A percentile compares a stretch with the other conserved stretches of the same genome.
Evolutionary conservation across 2,329 filamentous ascomycete species (phyloP).

Genomic region (Aspergillus oerlinghausenensis): DNA sequence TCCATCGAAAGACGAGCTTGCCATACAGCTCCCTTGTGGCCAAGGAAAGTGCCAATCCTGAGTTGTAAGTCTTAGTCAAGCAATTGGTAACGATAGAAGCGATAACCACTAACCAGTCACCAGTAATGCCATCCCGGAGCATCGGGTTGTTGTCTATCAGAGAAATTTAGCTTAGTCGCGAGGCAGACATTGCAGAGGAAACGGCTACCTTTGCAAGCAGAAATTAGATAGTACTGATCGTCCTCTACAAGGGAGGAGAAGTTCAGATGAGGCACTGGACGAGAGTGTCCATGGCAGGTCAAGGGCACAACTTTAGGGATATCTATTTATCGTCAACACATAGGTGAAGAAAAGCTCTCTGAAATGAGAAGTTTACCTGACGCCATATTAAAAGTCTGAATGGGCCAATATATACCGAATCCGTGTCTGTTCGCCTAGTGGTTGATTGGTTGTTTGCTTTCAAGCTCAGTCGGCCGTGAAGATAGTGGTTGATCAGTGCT

Average conservation of each 20-base stretch:
- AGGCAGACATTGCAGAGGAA: not conserved
- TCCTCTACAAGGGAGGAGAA: conserved; percentile 82
- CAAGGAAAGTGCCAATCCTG: conserved; percentile 93
- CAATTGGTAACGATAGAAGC: not conserved
- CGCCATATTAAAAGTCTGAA: conserved; percentile 14
- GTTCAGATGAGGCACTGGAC: conserved; percentile 83
- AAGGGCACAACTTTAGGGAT: conserved; percentile 69
- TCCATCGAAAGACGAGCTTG: conserved; percentile 87
- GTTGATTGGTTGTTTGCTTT: not conserved
- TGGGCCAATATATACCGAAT: not conserved
- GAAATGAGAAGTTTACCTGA: conserved; percentile 15
- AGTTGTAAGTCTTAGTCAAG: conserved; percentile 7
- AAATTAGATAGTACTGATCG: conserved; percentile 86
- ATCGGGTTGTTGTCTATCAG: conserved; percentile 87
- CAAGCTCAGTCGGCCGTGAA: conserved; percentile 15
- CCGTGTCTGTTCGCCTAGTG: not conserved
- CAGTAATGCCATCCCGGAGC: conserved; percentile 92
- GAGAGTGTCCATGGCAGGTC: conserved; percentile 91
- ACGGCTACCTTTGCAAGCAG: conserved; percentile 74
- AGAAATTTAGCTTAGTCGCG: conserved; percentile 3
- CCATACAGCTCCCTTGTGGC: conserved; percentile 98
- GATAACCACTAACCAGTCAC: conserved; percentile 67
- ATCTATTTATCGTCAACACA: conserved; percentile 25
- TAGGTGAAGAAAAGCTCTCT: not conserved
- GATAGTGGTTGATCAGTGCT: not conserved